phyloP scores from a whole-genome alignment of 768 basidiomycete species.

The Tylopilus sp. region DNA sequence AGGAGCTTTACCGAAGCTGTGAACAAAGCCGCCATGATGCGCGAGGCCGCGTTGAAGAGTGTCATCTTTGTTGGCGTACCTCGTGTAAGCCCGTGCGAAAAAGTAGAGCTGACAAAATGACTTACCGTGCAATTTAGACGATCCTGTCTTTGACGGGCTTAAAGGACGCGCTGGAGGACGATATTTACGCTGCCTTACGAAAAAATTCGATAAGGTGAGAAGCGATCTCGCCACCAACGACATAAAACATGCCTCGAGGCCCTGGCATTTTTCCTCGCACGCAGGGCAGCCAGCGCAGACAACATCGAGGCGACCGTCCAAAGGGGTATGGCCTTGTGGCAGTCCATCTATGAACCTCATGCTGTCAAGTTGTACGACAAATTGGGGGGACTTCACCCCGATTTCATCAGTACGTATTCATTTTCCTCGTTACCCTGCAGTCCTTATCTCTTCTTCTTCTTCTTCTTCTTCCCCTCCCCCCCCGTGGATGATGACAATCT shows the following conservation, averaged over 20 bases:
- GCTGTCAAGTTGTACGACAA: slow-evolving; percentile 86
- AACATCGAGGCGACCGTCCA: slow-evolving; percentile 66
- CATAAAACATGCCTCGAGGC: too few species aligned
- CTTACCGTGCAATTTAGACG: slow-evolving; percentile 43
- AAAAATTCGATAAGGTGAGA: slow-evolving; percentile 63
- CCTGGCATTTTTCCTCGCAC: slow-evolving; percentile 17
- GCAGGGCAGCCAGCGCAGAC: slow-evolving; percentile 56
- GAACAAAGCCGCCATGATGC: slow-evolving; percentile 77
- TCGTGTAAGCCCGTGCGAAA: slow-evolving; percentile 48
- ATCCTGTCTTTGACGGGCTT: slow-evolving; percentile 80
- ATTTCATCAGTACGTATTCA: slow-evolving; percentile 79
- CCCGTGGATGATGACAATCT: slow-evolving; percentile 28
- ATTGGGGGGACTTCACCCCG: slow-evolving; percentile 84
- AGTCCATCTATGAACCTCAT: slow-evolving; percentile 86
- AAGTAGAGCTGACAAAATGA: slow-evolving; percentile 3
- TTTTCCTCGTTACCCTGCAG: slow-evolving; percentile 31
- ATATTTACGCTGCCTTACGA: slow-evolving; percentile 71
- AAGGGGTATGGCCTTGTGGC: slow-evolving; percentile 75
- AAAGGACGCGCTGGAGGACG: slow-evolving; percentile 73
- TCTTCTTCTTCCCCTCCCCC: too few species aligned
- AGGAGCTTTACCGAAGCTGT: slow-evolving; percentile 52
- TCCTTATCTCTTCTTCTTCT: slow-evolving; percentile 28
- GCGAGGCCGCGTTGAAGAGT: slow-evolving; percentile 87
- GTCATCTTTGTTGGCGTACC: slow-evolving; percentile 87
- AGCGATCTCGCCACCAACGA: slow-evolving; percentile 10